These are phyloP conservation scores for Lactifluus echinatus DNA, from an alignment of 768 basidiomycete species.

Conservation along the genomic window DNA sequence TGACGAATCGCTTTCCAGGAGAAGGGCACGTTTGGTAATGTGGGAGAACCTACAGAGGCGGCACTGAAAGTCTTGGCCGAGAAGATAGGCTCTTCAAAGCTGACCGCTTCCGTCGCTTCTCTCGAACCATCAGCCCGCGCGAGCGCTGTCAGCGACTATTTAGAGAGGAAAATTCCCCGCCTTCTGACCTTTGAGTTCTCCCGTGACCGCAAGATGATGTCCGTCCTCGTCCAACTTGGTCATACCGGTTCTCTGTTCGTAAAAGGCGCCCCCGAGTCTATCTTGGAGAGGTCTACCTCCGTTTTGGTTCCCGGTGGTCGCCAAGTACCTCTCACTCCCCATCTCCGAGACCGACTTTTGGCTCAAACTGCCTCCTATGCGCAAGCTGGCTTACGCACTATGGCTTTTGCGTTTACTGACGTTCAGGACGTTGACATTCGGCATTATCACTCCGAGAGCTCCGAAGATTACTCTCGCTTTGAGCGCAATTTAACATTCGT, in stretches of 20 bases:
- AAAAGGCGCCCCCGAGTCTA: slow-evolving; percentile 94
- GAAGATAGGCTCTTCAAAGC: slow-evolving; percentile 76
- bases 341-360: slow-evolving; percentile 52
- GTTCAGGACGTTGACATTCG: slow-evolving; percentile 65
- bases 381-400: slow-evolving; percentile 74
- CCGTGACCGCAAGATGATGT: slow-evolving; percentile 99
- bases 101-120: slow-evolving; percentile 46
- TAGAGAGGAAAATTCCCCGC: slow-evolving; percentile 66
- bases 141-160: slow-evolving; percentile 77
- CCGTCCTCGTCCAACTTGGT: slow-evolving; percentile 73
- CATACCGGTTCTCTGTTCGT: slow-evolving; percentile 74
- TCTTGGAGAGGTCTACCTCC: slow-evolving; percentile 80
- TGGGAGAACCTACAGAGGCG: slow-evolving; percentile 97
- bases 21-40: slow-evolving; percentile 64
- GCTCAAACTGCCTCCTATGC: slow-evolving; percentile 67
- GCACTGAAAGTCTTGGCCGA: slow-evolving; percentile 92
- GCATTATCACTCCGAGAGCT: slow-evolving; percentile 74
- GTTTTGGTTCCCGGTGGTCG: slow-evolving; percentile 53
- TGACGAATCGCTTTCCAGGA: slow-evolving; percentile 42
- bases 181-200: slow-evolving; percentile 96
- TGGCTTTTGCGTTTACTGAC: slow-evolving; percentile 84
- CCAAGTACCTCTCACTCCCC: slow-evolving; percentile 53
- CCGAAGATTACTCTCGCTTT: slow-evolving; percentile 80
- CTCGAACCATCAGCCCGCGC: slow-evolving; percentile 57
- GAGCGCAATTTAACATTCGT: slow-evolving; percentile 91